A percentile compares a stretch with the other conserved stretches of the same genome.
Conservation (phyloP, 805 yeast genomes). For the Teunomyces aglyptinius region DNA sequence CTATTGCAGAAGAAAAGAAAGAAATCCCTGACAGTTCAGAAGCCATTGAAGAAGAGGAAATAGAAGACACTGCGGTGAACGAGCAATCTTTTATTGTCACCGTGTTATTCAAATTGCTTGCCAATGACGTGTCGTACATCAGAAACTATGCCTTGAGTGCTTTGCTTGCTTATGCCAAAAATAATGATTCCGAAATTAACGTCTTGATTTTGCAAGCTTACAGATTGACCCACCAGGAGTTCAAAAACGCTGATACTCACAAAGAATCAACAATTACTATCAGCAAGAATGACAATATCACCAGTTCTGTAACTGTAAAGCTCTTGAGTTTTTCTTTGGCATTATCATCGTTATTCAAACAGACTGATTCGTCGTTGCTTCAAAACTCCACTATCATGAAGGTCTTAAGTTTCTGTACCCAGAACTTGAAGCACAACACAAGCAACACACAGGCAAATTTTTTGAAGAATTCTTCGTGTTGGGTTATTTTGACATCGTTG, state of each 20-base stretch:
- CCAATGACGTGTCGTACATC: slow-evolving; percentile 33
- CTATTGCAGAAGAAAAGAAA: slow-evolving; percentile 14
- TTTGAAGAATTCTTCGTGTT: slow-evolving; percentile 34
- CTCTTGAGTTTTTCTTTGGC: slow-evolving; percentile 35
- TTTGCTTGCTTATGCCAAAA: slow-evolving; percentile 27
- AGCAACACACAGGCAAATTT: slow-evolving; percentile 17
- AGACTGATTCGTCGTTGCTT: slow-evolving; percentile 31
- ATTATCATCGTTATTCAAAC: slow-evolving; percentile 34
- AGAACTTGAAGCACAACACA: slow-evolving; percentile 38
- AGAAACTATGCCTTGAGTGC: slow-evolving; percentile 35
- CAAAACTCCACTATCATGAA: slow-evolving; percentile 42
- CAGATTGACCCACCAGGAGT: slow-evolving; percentile 28
- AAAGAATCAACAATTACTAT: slow-evolving; percentile 6
- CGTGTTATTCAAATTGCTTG: slow-evolving; percentile 28
- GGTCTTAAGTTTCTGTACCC: slow-evolving; percentile 45
- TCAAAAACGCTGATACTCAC: slow-evolving; percentile 14
- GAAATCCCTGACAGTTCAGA: slow-evolving; percentile 6
- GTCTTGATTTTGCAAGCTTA: slow-evolving; percentile 32
- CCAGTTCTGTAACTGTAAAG: slow-evolving; percentile 17
- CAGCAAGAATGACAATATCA: slow-evolving; percentile 17
- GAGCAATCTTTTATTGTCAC: slow-evolving; percentile 27
- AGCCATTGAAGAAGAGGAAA: slow-evolving; percentile 18
- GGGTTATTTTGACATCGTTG: slow-evolving; percentile 41
- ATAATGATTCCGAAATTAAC: slow-evolving; percentile 35
- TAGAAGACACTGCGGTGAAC: slow-evolving; percentile 13